A percentile compares a stretch with the other conserved stretches of the same genome.
Conservation (phyloP, 2,329 filamentous ascomycete species). For the Cordyceps sp. region DNA sequence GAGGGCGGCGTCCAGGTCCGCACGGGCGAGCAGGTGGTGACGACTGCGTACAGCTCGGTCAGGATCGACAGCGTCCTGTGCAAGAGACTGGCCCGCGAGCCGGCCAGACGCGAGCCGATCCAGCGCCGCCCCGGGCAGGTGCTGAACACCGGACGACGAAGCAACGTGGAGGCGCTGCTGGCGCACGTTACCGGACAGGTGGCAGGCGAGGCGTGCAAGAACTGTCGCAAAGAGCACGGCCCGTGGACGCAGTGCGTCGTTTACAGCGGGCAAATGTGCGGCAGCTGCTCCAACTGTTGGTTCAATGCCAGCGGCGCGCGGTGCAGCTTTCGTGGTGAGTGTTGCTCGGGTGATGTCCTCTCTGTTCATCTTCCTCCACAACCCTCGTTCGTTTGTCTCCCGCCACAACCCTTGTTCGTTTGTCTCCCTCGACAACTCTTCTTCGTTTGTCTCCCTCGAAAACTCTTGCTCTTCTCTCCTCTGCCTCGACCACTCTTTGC, state of each 20-base stretch:
- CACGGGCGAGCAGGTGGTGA: constrained; percentile 30
- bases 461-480: not conserved
- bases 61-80: constrained; percentile 37
- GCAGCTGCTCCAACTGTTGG: constrained; percentile 47
- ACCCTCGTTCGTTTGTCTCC: not conserved
- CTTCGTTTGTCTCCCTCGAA: not conserved
- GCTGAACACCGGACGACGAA: constrained; percentile 38
- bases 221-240: constrained; percentile 42
- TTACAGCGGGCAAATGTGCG: constrained; percentile 43
- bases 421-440: not conserved
- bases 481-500: too few species aligned
- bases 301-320: constrained; percentile 43
- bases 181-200: constrained; percentile 37
- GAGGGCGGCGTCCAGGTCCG: too few species aligned
- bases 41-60: constrained; percentile 26
- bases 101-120: constrained; percentile 29
- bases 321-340: constrained; percentile 43
- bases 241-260: constrained; percentile 43
- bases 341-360: too few species aligned
- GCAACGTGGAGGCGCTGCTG: constrained; percentile 43
- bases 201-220: constrained; percentile 35
- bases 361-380: not conserved
- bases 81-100: constrained; percentile 33
- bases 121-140: constrained; percentile 36
- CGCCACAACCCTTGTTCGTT: not conserved